A percentile compares a stretch with the other conserved stretches of the same genome.
Evolutionary conservation across 495 filamentous ascomycete genomes (phyloP).

Genomic region (Penicillium pulvis): DNA sequence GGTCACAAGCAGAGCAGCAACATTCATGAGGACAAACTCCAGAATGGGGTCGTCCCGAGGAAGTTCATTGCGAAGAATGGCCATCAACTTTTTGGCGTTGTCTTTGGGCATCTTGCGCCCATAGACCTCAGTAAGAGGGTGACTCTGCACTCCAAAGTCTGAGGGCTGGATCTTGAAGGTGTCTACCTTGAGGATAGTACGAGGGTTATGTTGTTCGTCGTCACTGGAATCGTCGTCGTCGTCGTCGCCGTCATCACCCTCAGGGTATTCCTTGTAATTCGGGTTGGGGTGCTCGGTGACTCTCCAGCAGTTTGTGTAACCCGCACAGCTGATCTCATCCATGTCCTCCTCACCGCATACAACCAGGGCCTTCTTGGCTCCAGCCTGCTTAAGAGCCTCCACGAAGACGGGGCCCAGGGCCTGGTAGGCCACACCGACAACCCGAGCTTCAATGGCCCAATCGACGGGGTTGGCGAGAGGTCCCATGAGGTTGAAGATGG

Average conservation of each 20-base stretch:
- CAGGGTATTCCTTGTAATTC: conserved; percentile 28
- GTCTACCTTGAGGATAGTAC: conserved; percentile 59
- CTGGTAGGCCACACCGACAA: conserved; percentile 87
- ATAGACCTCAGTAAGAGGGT: conserved; percentile 74
- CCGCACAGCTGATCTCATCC: conserved; percentile 92
- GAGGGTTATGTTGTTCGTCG: conserved; percentile 30
- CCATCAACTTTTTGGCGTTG: conserved; percentile 80
- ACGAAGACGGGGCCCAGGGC: conserved; percentile 85
- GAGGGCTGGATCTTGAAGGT: conserved; percentile 73
- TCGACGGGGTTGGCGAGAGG: conserved; percentile 89
- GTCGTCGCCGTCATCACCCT: conserved; percentile 32
- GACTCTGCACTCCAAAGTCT: conserved; percentile 80
- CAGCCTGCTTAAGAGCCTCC: conserved; percentile 76
- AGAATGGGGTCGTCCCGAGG: conserved; percentile 77
- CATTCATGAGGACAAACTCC: conserved; percentile 92
- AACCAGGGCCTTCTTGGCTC: conserved; percentile 80
- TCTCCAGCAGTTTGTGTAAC: conserved; percentile 84
- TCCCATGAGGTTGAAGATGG: conserved; percentile 95
- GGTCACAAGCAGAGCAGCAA: conserved; percentile 81
- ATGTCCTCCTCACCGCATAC: conserved; percentile 94
- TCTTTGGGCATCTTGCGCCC: conserved; percentile 83
- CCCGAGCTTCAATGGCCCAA: conserved; percentile 76
- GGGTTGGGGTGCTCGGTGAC: conserved; percentile 59
- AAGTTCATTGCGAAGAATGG: conserved; percentile 72
- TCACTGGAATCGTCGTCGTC: conserved; percentile 25